Evolutionary conservation across 768 basidiomycete genomes (phyloP), one percentile per base, ranked within the genome.

Genomic region (Mycena galericulata): DNA sequence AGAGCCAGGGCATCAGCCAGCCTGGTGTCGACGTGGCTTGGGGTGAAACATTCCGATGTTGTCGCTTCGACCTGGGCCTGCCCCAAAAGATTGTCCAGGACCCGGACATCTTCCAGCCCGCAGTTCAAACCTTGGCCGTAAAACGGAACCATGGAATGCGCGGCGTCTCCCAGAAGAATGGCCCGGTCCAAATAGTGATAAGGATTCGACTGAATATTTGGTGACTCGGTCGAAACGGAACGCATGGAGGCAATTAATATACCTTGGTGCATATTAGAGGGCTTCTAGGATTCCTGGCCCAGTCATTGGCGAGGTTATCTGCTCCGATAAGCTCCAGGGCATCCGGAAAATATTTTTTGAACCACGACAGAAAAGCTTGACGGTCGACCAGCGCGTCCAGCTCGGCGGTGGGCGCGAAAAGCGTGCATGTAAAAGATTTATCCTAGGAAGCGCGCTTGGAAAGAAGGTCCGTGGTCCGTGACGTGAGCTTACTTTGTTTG

Each of bases 121-220:
- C 97, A 98, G 77, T 99, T 99, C 73, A 99, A 87, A 45, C 97
- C 97, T 85, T 99, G 97, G 46, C 97, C 94, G 78, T 93, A 96
- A 82, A 96, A 97, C 69, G 97, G 97, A n/a, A 97, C 96, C 96
- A 99, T 98, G 46, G 95, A 93, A 80, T 99, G 97, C 14, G 96
- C 95, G 43, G 97, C 92, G 79, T 99, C 97, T 62, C 97, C 97
- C 55, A 99, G 81, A 62, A 99, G 87, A 41, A 99, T 86, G 69
- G 85, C 95, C 73, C 93, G 87, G 82, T 95, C 94, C 81, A 88
- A 87, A 85, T 95, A 95, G 80, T 98, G 95, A 80, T 96, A 97
- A 55, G 95, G 96, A 65, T 85, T 90, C 73, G 89, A 87, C 96
- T 97, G 65, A 20, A 68, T 54, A 62, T 65, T 49, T 63, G 56